Evolutionary conservation across 768 basidiomycete genomes (phyloP).

Genomic region (Tylopilus subfusipes): DNA sequence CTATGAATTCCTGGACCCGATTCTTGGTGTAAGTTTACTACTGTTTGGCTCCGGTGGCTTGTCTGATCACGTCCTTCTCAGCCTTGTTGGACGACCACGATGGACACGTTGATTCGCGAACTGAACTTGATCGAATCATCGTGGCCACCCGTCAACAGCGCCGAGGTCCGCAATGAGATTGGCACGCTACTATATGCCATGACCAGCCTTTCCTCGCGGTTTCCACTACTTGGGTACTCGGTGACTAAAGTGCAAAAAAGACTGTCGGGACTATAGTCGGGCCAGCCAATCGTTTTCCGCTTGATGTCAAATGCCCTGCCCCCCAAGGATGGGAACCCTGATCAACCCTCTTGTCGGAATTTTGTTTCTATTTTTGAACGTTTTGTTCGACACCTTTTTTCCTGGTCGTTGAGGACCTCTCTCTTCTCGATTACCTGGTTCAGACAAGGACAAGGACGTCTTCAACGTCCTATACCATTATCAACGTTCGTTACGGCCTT

Average conservation of each 20-base stretch:
- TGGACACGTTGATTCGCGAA: constrained; percentile 65
- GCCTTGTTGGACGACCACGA: constrained; percentile 71
- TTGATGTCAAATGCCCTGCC: neutral
- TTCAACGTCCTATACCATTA: constrained; percentile 10
- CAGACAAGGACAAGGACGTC: constrained; percentile 9
- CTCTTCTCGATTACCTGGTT: constrained; percentile 2
- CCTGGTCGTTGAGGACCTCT: constrained; percentile 7
- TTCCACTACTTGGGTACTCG: constrained; percentile 50
- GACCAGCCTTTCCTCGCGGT: constrained; percentile 55
- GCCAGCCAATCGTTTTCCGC: constrained; percentile 2
- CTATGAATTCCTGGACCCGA: constrained; percentile 71
- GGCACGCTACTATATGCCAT: constrained; percentile 60
- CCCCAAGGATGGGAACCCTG: neutral
- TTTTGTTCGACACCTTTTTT: neutral
- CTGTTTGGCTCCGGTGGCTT: neutral
- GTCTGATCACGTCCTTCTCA: constrained; percentile 25
- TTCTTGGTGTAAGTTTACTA: constrained; percentile 59
- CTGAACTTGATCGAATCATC: constrained; percentile 59
- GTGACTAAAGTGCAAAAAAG: constrained; percentile 32
- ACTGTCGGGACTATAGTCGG: constrained; percentile 26
- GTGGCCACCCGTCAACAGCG: constrained; percentile 57
- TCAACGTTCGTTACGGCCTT: constrained; percentile 26
- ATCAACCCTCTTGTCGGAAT: neutral
- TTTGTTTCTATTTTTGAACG: constrained; percentile 3
- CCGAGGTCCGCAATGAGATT: constrained; percentile 61